Percentiles rank a stretch among this genome's conserved stretches.
phyloP scores from a whole-genome alignment of 805 yeast genomes.

The Tetrapisispora iriomotensis region DNA sequence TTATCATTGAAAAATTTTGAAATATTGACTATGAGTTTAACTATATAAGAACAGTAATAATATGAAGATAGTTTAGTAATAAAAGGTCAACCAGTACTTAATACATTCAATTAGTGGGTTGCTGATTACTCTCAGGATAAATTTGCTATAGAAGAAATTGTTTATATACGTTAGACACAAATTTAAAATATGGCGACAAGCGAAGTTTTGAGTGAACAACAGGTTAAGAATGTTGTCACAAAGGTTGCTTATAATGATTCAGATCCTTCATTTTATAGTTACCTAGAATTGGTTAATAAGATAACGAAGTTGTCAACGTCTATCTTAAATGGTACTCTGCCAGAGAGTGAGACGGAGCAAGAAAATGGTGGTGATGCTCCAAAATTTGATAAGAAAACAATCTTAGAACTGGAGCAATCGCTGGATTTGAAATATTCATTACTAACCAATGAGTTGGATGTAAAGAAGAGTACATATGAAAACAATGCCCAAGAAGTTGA shows the following conservation, averaged over 20 bases:
- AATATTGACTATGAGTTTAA: too few species aligned
- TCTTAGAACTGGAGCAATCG: constrained; percentile 9
- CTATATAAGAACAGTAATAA: too few species aligned
- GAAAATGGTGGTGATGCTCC: background rate
- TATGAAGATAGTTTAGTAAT: too few species aligned
- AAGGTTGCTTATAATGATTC: constrained; percentile 22
- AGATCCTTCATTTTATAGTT: constrained; percentile 19
- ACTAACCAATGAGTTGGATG: constrained; percentile 20
- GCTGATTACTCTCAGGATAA: too few species aligned
- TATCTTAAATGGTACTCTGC: constrained; percentile 16
- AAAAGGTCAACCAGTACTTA: too few species aligned
- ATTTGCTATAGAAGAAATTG: too few species aligned
- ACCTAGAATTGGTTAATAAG: constrained; percentile 16
- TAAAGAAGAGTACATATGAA: constrained; percentile 16
- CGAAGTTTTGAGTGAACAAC: constrained; percentile 7
- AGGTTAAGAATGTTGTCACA: constrained; percentile 14
- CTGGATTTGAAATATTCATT: constrained; percentile 17
- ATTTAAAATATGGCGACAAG: constrained; percentile 1
- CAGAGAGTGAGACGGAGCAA: constrained; percentile 6
- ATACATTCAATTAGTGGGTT: too few species aligned
- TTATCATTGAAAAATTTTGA: too few species aligned
- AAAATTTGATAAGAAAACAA: constrained; percentile 5
- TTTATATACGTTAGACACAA: too few species aligned
- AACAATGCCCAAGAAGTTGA: constrained; percentile 19
- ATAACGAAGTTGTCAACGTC: constrained; percentile 12